These are phyloP conservation scores for Endocalyx cinctus DNA, from an alignment of 2,329 filamentous ascomycete species.

Conservation along the genomic window DNA sequence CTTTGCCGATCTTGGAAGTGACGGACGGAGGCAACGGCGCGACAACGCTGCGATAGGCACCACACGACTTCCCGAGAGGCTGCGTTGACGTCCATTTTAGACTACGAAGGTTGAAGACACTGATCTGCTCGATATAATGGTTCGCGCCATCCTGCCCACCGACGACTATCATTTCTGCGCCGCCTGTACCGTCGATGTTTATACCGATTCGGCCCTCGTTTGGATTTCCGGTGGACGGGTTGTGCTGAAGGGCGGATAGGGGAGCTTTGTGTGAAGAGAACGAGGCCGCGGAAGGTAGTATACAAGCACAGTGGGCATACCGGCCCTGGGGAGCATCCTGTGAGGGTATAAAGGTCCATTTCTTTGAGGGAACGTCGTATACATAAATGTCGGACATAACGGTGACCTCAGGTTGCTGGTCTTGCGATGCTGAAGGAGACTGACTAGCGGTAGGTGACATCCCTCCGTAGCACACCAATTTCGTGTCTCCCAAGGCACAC, in stretches of 20 bases:
- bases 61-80: conserved; percentile 83
- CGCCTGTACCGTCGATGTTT: conserved; percentile 82
- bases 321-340: conserved; percentile 84
- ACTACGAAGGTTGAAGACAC: conserved; percentile 92
- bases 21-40: conserved; percentile 70
- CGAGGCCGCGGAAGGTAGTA: conserved; percentile 79
- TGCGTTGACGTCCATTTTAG: conserved; percentile 94
- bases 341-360: conserved; percentile 80
- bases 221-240: conserved; percentile 73
- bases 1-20: conserved; percentile 61
- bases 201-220: conserved; percentile 87
- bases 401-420: conserved; percentile 78
- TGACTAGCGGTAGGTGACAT: conserved; percentile 77
- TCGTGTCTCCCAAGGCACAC: conserved; percentile 88
- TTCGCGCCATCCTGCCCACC: conserved; percentile 97
- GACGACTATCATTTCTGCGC: conserved; percentile 95
- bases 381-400: conserved; percentile 99
- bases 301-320: conserved; percentile 93
- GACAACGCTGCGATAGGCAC: conserved; percentile 93
- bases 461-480: conserved; percentile 95
- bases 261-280: conserved; percentile 84
- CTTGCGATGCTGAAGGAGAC: conserved; percentile 41
- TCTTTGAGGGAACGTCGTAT: conserved; percentile 77
- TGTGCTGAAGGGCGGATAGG: conserved; percentile 82
- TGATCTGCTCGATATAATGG: conserved; percentile 98